Evolutionary conservation across 805 yeast species (phyloP).

Genomic region (Sugiyamaella marilandica): DNA sequence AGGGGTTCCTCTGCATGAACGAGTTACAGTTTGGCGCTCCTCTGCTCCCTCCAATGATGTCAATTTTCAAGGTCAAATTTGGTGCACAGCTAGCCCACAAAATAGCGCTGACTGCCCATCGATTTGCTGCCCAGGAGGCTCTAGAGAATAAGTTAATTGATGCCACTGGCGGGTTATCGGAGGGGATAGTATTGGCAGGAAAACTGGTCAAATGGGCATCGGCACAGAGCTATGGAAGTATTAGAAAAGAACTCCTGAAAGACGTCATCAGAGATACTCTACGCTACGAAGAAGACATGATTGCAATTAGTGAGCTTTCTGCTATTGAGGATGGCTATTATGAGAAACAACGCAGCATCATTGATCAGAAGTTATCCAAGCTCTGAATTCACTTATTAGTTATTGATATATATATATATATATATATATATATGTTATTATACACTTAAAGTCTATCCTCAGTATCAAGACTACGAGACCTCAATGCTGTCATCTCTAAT

Average conservation of each 20-base stretch:
- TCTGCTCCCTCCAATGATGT: constrained; percentile 33
- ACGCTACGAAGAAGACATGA: constrained; percentile 17
- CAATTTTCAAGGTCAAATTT: constrained; percentile 30
- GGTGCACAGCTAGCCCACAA: constrained; percentile 30
- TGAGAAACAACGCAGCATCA: constrained; percentile 2
- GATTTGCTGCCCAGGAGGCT: constrained; percentile 32
- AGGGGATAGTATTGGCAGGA: constrained; percentile 30
- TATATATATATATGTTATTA: neutral
- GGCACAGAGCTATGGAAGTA: constrained; percentile 31
- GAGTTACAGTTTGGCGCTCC: constrained; percentile 38
- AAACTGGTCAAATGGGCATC: constrained; percentile 22
- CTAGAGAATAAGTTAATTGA: constrained; percentile 29
- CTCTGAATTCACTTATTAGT: constrained; percentile 7
- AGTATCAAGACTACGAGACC: constrained; percentile 21
- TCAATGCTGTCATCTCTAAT: constrained; percentile 20
- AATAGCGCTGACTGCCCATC: constrained; percentile 32
- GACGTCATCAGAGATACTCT: constrained; percentile 26
- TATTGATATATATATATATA: neutral
- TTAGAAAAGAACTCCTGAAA: constrained; percentile 28
- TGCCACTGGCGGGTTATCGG: constrained; percentile 32
- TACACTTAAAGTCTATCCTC: constrained; percentile 17
- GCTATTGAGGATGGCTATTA: constrained; percentile 19
- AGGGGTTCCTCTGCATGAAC: constrained; percentile 38
- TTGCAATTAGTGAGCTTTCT: neutral
- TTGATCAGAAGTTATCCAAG: constrained; percentile 16